A percentile compares a stretch with the other conserved stretches of the same genome.
Conservation (phyloP, 495 filamentous ascomycete genomes). For the Lichenothelia convexa region DNA sequence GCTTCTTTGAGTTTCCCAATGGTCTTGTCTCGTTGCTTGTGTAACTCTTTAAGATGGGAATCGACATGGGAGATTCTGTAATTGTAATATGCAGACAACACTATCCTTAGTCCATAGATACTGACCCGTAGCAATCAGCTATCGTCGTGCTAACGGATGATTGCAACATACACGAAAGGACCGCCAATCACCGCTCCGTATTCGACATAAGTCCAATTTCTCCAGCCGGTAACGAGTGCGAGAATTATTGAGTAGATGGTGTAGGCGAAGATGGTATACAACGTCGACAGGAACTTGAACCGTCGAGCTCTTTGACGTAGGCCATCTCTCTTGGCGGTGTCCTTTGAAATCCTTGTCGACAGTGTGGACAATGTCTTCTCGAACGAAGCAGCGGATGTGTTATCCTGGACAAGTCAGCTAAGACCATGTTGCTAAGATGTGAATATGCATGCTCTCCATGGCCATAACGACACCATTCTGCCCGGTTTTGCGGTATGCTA, state of each 20-base stretch:
- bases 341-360: slow-evolving; percentile 57
- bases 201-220: slow-evolving; percentile 54
- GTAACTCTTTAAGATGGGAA: slow-evolving; percentile 47
- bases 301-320: slow-evolving; percentile 54
- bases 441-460: slow-evolving; percentile 5
- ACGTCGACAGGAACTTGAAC: slow-evolving; percentile 68
- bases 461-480: slow-evolving; percentile 17
- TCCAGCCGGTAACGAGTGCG: slow-evolving; percentile 68
- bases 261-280: slow-evolving; percentile 81
- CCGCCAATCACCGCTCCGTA: slow-evolving; percentile 60
- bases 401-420: slow-evolving; percentile 33
- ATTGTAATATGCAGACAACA: slow-evolving; percentile 51
- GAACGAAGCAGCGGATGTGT: slow-evolving; percentile 76
- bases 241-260: slow-evolving; percentile 67
- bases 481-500: background rate
- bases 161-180: slow-evolving; percentile 46
- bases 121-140: too few species aligned
- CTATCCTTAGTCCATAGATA: slow-evolving; percentile 46
- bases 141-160: background rate
- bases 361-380: slow-evolving; percentile 75
- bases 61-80: slow-evolving; percentile 56
- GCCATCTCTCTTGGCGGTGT: slow-evolving; percentile 49
- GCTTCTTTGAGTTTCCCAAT: slow-evolving; percentile 88
- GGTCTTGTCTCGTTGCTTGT: slow-evolving; percentile 61
- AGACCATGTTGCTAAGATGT: too few species aligned